Percentiles rank a stretch among this genome's conserved stretches.
phyloP scores from a whole-genome alignment of 371 early-diverging fungal species.

The Chytridium lagenaria region DNA sequence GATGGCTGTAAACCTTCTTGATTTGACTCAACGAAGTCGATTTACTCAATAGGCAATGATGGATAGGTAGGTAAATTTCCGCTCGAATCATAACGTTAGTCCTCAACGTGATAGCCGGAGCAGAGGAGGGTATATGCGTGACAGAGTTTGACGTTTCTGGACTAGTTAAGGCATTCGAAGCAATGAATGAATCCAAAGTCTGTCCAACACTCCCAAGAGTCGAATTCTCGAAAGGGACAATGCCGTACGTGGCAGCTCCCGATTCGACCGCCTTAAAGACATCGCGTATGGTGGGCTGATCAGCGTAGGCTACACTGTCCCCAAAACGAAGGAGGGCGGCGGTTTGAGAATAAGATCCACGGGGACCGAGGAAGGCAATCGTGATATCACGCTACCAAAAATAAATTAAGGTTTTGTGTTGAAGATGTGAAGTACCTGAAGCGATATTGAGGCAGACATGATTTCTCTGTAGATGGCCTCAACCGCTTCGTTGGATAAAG shows the following conservation, averaged over 20 bases:
- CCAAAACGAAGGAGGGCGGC: slow-evolving; percentile 84
- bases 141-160: background rate
- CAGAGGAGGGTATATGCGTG: background rate
- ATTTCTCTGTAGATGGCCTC: slow-evolving; percentile 89
- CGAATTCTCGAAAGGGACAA: slow-evolving; percentile 95
- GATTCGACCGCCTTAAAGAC: slow-evolving; percentile 84
- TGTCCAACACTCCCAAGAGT: slow-evolving; percentile 85
- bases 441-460: slow-evolving; percentile 89
- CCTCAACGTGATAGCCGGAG: slow-evolving; percentile 8
- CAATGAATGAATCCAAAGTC: slow-evolving; percentile 79
- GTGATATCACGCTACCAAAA: slow-evolving; percentile 64
- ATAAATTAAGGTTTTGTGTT: background rate
- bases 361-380: slow-evolving; percentile 90
- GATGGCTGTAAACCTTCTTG: slow-evolving; percentile 87
- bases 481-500: slow-evolving; percentile 74
- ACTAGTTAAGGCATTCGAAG: slow-evolving; percentile 39
- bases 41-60: slow-evolving; percentile 82
- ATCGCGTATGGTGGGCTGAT: slow-evolving; percentile 52
- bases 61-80: slow-evolving; percentile 64
- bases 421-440: slow-evolving; percentile 37
- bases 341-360: slow-evolving; percentile 93
- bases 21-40: slow-evolving; percentile 53
- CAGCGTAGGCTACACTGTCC: slow-evolving; percentile 73
- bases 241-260: slow-evolving; percentile 82
- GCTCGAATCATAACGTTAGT: slow-evolving; percentile 49